Percentiles rank a stretch among this genome's conserved stretches.
Evolutionary conservation across 345 rosid species (phyloP).

Genomic region (Hypericum androsaemum): DNA sequence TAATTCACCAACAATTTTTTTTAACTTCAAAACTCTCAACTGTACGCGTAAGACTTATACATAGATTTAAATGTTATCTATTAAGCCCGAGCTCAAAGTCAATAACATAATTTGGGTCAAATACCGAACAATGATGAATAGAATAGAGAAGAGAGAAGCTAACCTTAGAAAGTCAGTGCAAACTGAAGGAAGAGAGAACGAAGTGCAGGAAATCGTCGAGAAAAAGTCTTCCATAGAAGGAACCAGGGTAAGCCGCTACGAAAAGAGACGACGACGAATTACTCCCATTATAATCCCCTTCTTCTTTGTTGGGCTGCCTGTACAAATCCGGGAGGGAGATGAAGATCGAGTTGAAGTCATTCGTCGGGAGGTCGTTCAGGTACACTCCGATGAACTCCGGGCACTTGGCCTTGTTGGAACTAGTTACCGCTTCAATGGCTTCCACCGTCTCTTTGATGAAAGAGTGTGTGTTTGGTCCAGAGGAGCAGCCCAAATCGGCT

Average conservation of each 20-base stretch:
- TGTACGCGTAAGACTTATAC: too few species aligned
- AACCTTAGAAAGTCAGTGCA: conserved; percentile 95
- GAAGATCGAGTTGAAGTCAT: conserved; percentile 56
- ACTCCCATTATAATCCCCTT: not conserved
- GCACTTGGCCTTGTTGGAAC: conserved; percentile 13
- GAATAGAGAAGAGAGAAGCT: not conserved
- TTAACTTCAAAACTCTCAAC: too few species aligned
- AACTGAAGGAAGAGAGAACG: conserved; percentile 53
- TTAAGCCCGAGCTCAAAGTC: too few species aligned
- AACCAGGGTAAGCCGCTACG: conserved; percentile 61
- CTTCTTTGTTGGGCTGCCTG: conserved; percentile 24
- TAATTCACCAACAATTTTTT: too few species aligned
- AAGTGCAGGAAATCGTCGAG: conserved; percentile 60
- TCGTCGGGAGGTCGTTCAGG: conserved; percentile 53
- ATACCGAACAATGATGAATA: too few species aligned
- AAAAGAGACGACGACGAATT: conserved; percentile 25
- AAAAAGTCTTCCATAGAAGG: conserved; percentile 78
- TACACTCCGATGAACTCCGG: conserved; percentile 40
- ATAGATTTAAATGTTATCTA: too few species aligned
- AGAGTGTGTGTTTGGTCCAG: conserved; percentile 41
- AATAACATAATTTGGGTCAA: too few species aligned
- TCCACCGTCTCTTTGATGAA: conserved; percentile 38
- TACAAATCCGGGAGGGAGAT: conserved; percentile 45
- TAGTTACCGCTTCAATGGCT: conserved; percentile 24
- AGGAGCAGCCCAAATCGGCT: conserved; percentile 53